Evolutionary conservation across 2,329 filamentous ascomycete species (phyloP).

Genomic region (Hymenoscyphus repandus): DNA sequence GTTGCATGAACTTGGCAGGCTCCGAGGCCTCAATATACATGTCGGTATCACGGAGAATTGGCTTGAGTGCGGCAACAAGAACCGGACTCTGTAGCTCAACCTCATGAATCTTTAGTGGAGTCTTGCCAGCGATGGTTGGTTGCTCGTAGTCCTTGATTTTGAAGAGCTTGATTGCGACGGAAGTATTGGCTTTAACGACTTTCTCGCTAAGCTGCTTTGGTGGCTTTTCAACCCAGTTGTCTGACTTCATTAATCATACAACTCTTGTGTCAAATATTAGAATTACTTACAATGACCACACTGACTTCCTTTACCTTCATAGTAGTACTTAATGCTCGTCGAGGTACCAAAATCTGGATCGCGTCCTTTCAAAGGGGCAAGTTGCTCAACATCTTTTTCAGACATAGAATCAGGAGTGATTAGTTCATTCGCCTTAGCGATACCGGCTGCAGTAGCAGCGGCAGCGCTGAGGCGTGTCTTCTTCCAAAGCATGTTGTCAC

Average conservation of each 20-base stretch:
- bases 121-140: conserved; percentile 35
- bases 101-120: conserved; percentile 36
- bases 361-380: background rate
- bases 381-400: background rate
- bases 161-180: conserved; percentile 41
- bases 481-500: conserved; percentile 9
- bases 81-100: conserved; percentile 40
- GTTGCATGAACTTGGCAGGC: conserved; percentile 33
- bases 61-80: conserved; percentile 38
- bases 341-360: conserved; percentile 16
- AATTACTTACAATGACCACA: conserved; percentile 2
- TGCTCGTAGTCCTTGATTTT: conserved; percentile 41
- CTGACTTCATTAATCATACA: background rate
- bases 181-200: conserved; percentile 29
- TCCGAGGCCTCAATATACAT: conserved; percentile 36
- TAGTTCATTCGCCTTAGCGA: background rate
- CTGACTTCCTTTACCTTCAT: conserved; percentile 13
- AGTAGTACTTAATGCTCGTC: conserved; percentile 15
- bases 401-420: conserved; percentile 1
- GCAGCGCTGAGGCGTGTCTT: background rate
- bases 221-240: conserved; percentile 19
- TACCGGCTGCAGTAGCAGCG: background rate
- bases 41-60: conserved; percentile 39
- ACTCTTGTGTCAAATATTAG: background rate
- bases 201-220: conserved; percentile 15